Base-by-base conservation (phyloP, 2,329 filamentous ascomycete genomes). In the Nemania abortiva region DNA sequence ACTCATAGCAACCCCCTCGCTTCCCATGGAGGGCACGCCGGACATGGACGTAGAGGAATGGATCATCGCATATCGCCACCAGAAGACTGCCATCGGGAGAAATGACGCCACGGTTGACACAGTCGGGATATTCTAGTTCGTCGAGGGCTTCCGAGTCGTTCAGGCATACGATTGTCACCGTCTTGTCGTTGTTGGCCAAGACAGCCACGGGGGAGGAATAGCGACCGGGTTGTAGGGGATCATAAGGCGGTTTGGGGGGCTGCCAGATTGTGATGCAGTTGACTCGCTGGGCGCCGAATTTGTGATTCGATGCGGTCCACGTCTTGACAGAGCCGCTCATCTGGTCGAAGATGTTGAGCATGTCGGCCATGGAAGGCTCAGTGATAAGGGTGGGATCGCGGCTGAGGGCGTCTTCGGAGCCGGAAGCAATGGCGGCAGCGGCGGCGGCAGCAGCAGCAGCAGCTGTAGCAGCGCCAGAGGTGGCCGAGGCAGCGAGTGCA, bases 21-120 rank as follows among this genome's bases (percentile, higher is more conserved):
- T 27, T 72, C 50, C 81, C 74, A 73, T 83, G 80, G 49, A 77
- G 78, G 55, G 73, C n/a, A 24, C 67, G 64, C 71, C 91, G 85
- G 72, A 88, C 84, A 79, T 97, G 96, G 72, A 98, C 90, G 80
- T 96, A 98, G 22, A 95, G 89, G 72, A 90, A 92, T 0, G 94
- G 91, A 75, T 95, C 92, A 77, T 99, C 96, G 49, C 95, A 92
- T 52, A 98, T 92, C 1, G 94, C 93, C 6, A 95, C 87, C 22
- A 98, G 85, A 11, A 95, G 82, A 22, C 86, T 88, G 0, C 95
- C 95, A 78, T 98, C 92, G 0, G 95, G 96, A 6, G 95, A 98
- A 61, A 99, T 91, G n/a, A 95, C 89, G 39, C 95, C 93, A 77
- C 97, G 94, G 76, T 99, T 99, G 83, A 98, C 95, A 72, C 90